These are phyloP conservation scores for Metschnikowia gelsemii DNA, from an alignment of 805 yeast genomes.

Conservation along the genomic window DNA sequence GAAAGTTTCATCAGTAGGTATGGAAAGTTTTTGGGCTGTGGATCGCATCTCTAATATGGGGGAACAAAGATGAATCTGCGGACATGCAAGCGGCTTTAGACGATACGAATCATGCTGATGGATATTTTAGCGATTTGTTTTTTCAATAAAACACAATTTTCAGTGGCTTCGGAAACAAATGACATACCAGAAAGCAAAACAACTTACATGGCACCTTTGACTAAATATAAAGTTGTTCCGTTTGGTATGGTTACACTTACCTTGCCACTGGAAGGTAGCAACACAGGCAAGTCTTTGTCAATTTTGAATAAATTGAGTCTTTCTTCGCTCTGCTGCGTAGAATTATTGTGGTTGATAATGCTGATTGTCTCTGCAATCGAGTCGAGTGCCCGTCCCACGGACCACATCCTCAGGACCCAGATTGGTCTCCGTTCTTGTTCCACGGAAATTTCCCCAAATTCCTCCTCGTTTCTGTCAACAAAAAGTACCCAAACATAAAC, in stretches of 20 bases:
- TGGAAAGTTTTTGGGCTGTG: too few relatives aligned
- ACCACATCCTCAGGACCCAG: constrained; percentile 56
- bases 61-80: too few relatives aligned
- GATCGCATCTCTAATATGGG: too few relatives aligned
- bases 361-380: constrained; percentile 47
- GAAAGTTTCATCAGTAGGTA: too few relatives aligned
- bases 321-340: constrained; percentile 39
- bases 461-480: constrained; percentile 34
- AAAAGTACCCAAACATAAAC: constrained; percentile 50
- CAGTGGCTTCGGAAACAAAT: background rate
- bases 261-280: constrained; percentile 35
- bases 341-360: constrained; percentile 51
- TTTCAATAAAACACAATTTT: too few relatives aligned
- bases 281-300: constrained; percentile 29
- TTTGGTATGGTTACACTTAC: constrained; percentile 42
- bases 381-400: constrained; percentile 59
- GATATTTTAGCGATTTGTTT: too few relatives aligned
- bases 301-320: constrained; percentile 49
- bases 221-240: constrained; percentile 53
- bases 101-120: too few relatives aligned
- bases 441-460: constrained; percentile 25
- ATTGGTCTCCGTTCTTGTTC: constrained; percentile 34
- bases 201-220: constrained; percentile 43
- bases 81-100: too few relatives aligned
- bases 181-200: background rate